Base-by-base conservation (phyloP, 352 stramenopile species). In the Albugo candida region DNA sequence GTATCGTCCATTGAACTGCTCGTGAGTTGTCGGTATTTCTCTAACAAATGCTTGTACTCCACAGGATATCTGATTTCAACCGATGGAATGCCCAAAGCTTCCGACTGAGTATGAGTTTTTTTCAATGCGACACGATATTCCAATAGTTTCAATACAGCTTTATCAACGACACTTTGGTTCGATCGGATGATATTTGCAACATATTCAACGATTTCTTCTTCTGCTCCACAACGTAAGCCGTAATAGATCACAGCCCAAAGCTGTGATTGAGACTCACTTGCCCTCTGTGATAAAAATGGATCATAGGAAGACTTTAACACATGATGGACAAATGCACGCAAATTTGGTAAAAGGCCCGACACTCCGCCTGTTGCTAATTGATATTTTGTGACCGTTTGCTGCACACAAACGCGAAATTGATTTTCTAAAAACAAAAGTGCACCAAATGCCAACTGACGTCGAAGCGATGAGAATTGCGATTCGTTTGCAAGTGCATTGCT, bases 201-300 rank as follows among this genome's bases (percentile, higher is more conserved):
- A 5, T 87, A 54, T 20, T 81, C 62, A 2, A 76, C 60, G 8
- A 75, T 75, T 52, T 91, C 77, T 19, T 76, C 57, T 17, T 84
- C 67, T 17, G 70, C 70, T 34, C 77, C 77, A 21, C 70, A 83
- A 34, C 77, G 77, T 13, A 91, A 45, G 18, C 65, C 83, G 55
- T 86, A 91, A 61, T 86, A 91, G 10, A 91, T 38, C 42, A 85
- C 50, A 0, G 74, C 58, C 77, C 77, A 91, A 27, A 76, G 56
- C 17, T 43, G 17, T 24, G 17, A 24, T 24, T 43, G 38, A 10
- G 38, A 43, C 17, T 24, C 20, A 24, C 38, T 43, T 3, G 3
- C 8, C 8, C 17, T 24, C 53, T 83, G 80, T 42, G 50, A 64
- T n/a, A 53, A 55, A 17, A 55, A 63, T 1, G 61, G 60, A 36